A percentile compares a stretch with the other conserved stretches of the same genome.
These are phyloP conservation scores for Arthroderma uncinatum DNA, from an alignment of 2,329 filamentous ascomycete genomes.

Conservation along the genomic window DNA sequence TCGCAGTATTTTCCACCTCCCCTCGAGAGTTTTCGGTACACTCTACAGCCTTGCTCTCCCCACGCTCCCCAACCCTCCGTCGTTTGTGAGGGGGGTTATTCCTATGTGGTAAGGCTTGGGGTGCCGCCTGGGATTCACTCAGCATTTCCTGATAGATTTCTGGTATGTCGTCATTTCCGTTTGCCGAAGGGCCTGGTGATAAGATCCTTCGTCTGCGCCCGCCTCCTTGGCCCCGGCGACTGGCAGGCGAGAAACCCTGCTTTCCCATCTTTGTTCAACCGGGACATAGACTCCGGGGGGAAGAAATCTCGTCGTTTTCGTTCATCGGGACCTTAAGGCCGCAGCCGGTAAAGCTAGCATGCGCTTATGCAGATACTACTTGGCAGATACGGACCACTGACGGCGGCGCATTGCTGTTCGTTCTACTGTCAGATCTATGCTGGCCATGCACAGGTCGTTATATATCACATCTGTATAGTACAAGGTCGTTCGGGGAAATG, in stretches of 20 bases:
- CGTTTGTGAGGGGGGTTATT: conserved; percentile 11
- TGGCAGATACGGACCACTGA: not conserved
- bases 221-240: not conserved
- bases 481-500: not conserved
- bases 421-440: not conserved
- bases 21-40: not conserved
- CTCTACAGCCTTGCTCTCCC: not conserved
- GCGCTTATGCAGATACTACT: conserved; percentile 1
- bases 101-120: not conserved
- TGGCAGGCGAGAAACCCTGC: not conserved
- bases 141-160: conserved; percentile 12
- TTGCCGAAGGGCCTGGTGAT: not conserved
- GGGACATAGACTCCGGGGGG: not conserved
- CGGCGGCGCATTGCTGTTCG: not conserved
- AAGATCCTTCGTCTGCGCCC: not conserved
- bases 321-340: not conserved
- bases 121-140: conserved; percentile 4
- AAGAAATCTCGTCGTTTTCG: conserved; percentile 1
- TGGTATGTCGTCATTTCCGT: conserved; percentile 7
- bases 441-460: not conserved
- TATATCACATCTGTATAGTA: conserved; percentile 1
- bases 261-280: conserved; percentile 1
- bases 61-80: conserved; percentile 16
- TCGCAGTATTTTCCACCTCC: conserved; percentile 10
- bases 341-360: not conserved